phyloP scores from a whole-genome alignment of 306 rosid genomes.

The Vachellia collinsii region DNA sequence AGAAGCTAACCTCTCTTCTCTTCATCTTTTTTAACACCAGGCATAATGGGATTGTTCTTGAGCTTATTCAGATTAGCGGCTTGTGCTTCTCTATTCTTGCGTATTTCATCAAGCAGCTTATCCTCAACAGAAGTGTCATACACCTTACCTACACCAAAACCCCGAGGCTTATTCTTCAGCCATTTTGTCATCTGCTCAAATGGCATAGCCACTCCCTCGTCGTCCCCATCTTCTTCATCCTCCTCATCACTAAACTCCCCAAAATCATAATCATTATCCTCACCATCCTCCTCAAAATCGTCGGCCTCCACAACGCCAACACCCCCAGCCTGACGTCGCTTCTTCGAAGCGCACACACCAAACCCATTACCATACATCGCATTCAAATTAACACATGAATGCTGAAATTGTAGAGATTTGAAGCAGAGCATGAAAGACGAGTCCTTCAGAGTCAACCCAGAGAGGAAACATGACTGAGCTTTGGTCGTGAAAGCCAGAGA shows the following conservation, averaged over 20 bases:
- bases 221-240: constrained; percentile 37
- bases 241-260: constrained; percentile 30
- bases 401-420: constrained; percentile 38
- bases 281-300: constrained; percentile 41
- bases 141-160: constrained; percentile 79
- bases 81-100: constrained; percentile 54
- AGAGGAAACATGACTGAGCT: constrained; percentile 22
- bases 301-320: constrained; percentile 23
- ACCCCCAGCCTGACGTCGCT: constrained; percentile 29
- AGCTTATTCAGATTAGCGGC: constrained; percentile 60
- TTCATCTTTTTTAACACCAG: constrained; percentile 30
- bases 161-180: constrained; percentile 67
- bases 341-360: constrained; percentile 29
- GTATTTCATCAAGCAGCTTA: constrained; percentile 78
- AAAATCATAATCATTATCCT: constrained; percentile 28
- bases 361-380: constrained; percentile 31
- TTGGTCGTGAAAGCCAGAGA: constrained; percentile 30
- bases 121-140: constrained; percentile 86
- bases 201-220: constrained; percentile 48
- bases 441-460: constrained; percentile 3
- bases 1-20: constrained; percentile 50
- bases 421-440: constrained; percentile 17
- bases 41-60: constrained; percentile 40
- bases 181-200: constrained; percentile 62
- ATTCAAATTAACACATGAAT: constrained; percentile 23